Percentiles rank a stretch among this genome's conserved stretches.
phyloP scores from a whole-genome alignment of 495 filamentous ascomycete genomes.

The Pyronema domesticum region DNA sequence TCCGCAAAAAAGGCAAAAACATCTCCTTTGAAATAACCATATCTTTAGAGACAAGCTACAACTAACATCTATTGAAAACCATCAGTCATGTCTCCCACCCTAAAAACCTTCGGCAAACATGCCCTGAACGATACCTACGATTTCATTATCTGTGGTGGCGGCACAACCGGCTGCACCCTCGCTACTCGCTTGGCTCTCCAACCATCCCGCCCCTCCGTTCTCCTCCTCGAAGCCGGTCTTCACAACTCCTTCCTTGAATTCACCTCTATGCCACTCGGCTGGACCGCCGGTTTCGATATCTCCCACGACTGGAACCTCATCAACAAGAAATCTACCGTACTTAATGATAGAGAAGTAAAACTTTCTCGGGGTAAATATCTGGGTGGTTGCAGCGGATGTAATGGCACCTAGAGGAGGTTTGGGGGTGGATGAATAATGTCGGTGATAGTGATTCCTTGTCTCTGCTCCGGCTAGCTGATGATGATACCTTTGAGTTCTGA shows the following conservation, averaged over 20 bases:
- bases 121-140: no score
- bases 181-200: background rate
- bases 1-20: no score
- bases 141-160: constrained; percentile 1
- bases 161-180: constrained; percentile 1
- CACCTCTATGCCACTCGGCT: background rate
- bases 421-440: constrained; percentile 37
- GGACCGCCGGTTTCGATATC: constrained; percentile 30
- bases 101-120: no score
- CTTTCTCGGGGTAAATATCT: constrained; percentile 42
- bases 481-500: background rate
- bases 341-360: constrained; percentile 38
- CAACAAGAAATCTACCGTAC: constrained; percentile 36
- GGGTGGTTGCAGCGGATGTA: constrained; percentile 41
- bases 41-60: no score
- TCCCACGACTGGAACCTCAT: constrained; percentile 40
- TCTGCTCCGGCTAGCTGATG: background rate
- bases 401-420: no score
- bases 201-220: background rate
- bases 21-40: no score
- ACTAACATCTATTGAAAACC: no score
- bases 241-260: background rate
- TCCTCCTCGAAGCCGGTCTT: constrained; percentile 2
- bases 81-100: no score
- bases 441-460: background rate